These are phyloP conservation scores for Inga leiocalycina DNA, from an alignment of 306 rosid genomes.

Conservation along the genomic window DNA sequence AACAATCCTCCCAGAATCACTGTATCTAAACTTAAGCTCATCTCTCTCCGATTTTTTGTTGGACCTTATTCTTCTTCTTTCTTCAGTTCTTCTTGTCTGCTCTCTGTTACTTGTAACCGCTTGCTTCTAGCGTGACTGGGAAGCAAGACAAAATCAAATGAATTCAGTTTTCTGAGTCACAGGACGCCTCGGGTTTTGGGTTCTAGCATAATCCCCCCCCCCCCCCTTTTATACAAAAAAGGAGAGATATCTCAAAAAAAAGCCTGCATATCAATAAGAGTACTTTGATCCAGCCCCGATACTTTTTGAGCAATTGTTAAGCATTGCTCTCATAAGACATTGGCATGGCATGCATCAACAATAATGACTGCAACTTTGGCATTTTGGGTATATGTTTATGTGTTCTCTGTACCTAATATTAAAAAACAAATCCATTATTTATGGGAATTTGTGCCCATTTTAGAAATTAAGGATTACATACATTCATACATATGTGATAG, in stretches of 20 bases:
- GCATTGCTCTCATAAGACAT: not conserved
- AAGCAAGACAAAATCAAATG: too few relatives aligned
- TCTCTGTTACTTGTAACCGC: not conserved
- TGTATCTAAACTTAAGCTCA: not conserved
- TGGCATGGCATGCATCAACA: not conserved
- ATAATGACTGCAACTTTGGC: not conserved
- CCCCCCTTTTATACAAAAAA: too few relatives aligned
- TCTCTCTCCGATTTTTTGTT: not conserved
- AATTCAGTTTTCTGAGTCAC: too few relatives aligned
- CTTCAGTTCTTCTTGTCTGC: not conserved
- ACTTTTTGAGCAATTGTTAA: too few relatives aligned
- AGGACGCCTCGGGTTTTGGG: too few relatives aligned
- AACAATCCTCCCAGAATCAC: slow-evolving; percentile 40
- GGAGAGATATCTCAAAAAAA: too few relatives aligned
- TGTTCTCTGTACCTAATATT: too few relatives aligned
- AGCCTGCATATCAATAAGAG: too few relatives aligned
- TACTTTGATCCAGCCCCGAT: too few relatives aligned
- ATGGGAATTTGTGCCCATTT: not conserved
- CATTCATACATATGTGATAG: too few relatives aligned
- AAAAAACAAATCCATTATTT: not conserved
- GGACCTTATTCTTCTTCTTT: not conserved
- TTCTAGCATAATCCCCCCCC: too few relatives aligned
- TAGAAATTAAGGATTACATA: too few relatives aligned
- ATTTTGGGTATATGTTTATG: not conserved
- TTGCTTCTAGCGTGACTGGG: not conserved